Evolutionary conservation across 805 yeast genomes (phyloP).

Genomic region (Diddensiella caesifluorescens): DNA sequence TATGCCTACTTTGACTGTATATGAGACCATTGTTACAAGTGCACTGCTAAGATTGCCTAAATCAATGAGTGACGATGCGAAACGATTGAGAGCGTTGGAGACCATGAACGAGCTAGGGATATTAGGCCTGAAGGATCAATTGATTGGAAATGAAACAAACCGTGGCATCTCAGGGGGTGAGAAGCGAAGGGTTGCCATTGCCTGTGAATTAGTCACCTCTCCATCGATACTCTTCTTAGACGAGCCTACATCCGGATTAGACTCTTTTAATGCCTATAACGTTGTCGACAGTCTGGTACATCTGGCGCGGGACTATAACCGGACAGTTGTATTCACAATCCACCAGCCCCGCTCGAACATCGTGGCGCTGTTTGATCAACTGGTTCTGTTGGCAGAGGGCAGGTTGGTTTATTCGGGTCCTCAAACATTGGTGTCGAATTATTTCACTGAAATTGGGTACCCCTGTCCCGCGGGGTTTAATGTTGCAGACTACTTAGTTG

Average conservation of each 20-base stretch:
- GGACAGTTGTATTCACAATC: conserved; percentile 88
- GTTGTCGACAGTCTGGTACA: conserved; percentile 81
- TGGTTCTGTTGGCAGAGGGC: conserved; percentile 78
- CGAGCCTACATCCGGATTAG: conserved; percentile 95
- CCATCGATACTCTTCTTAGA: conserved; percentile 80
- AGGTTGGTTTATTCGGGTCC: conserved; percentile 82
- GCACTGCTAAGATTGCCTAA: conserved; percentile 85
- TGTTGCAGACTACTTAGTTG: conserved; percentile 89
- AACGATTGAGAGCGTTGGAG: conserved; percentile 74
- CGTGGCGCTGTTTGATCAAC: conserved; percentile 81
- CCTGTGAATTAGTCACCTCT: conserved; percentile 86
- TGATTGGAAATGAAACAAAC: conserved; percentile 83
- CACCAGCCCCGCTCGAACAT: conserved; percentile 97
- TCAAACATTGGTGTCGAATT: conserved; percentile 67
- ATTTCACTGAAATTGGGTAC: conserved; percentile 70
- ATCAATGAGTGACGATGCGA: conserved; percentile 65
- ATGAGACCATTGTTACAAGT: conserved; percentile 89
- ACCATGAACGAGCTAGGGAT: conserved; percentile 84
- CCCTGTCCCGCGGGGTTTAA: conserved; percentile 85
- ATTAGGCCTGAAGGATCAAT: conserved; percentile 70
- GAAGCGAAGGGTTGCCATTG: conserved; percentile 85
- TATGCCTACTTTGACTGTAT: conserved; percentile 89
- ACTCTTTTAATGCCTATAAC: conserved; percentile 86
- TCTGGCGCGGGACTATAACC: conserved; percentile 69
- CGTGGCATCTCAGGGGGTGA: conserved; percentile 95